Evolutionary conservation across 257 asterid species (phyloP), one percentile per base, ranked within the genome.

Genomic region (Plantago ovata): DNA sequence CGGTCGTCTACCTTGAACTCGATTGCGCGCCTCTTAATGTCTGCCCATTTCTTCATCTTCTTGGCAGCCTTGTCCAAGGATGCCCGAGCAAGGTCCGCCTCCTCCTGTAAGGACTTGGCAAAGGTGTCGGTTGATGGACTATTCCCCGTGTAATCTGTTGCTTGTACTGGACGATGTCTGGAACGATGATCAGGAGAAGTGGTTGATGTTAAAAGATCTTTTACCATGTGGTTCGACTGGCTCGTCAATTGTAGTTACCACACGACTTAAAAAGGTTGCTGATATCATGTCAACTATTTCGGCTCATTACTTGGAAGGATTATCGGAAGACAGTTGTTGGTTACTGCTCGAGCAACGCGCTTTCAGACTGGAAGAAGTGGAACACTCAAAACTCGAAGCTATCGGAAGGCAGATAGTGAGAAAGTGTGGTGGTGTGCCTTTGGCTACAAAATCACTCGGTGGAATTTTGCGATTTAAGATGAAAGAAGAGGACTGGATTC

Each of bases 81-180:
- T n/a, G n/a, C n/a, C n/a, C n/a, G n/a, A n/a, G n/a, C n/a, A n/a
- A n/a, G n/a, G n/a, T n/a, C n/a, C n/a, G n/a, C n/a, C n/a, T n/a
- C n/a, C n/a, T n/a, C n/a, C n/a, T n/a, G n/a, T n/a, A n/a, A n/a
- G n/a, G n/a, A n/a, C n/a, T n/a, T n/a, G n/a, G n/a, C n/a, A n/a
- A n/a, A n/a, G n/a, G n/a, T n/a, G n/a, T n/a, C n/a, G n/a, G n/a
- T n/a, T n/a, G n/a, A n/a, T n/a, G n/a, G n/a, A n/a, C n/a, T n/a
- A n/a, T n/a, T n/a, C n/a, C n/a, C n/a, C n/a, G n/a, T n/a, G n/a
- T n/a, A n/a, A n/a, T n/a, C n/a, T n/a, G n/a, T 61, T 77, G 48
- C 19, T 77, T 0, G 69, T 72, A 9, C 15, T 72, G 42, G 78
- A 74, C 48, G 79, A 77, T 70, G 77, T 77, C 0, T 77, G 79